Base-by-base conservation (phyloP, 257 asterid genomes). In the Fraxinus pennsylvanica region DNA sequence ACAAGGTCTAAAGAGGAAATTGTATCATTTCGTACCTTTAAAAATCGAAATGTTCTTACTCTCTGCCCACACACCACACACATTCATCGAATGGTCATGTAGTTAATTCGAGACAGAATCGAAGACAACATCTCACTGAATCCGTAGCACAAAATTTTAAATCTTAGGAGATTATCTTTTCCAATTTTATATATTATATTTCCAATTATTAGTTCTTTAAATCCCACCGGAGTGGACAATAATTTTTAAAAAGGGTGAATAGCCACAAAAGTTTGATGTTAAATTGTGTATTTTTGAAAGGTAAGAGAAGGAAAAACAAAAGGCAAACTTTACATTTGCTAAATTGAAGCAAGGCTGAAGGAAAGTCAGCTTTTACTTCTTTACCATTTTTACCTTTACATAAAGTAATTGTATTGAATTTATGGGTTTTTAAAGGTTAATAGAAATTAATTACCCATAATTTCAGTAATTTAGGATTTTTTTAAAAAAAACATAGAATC, bases 361-460 rank as follows among this genome's bases (percentile, higher is more conserved):
- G 21, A 57, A 77, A 76, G 87, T 80, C 84, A 73, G 78, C 84
- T 45, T 59, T 76, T 76, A 76, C 36, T 10, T 54, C 27, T 7
- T 14, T 32, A 29, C 57, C 63, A 52, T 52, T 57, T 66, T 66
- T 32, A 30, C 54, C 43, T 72, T 39, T 66, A 36, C 25, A 36
- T n/a, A 29, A 57, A 73, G 82, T 68, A 43, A 68, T 33, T 27
- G 15, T 4, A 10, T 63, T 25, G 69, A 63, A 63, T 63, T 63
- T 63, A 29, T 73, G 63, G 33, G 33, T 35, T 30, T 25, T 15
- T 15, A 21, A 19, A 54, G 35, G 13, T 15, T 33, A 19, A 43
- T 27, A 19, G 22, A 47, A 5, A 33, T 29, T 14, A 25, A 72
- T 57, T 57, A n/a, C 21, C 66, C 25, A 19, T 54, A n/a, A 54